These are phyloP conservation scores for Gaultheria prostrata DNA, from an alignment of 148 eudicot species.

Conservation along the genomic window DNA sequence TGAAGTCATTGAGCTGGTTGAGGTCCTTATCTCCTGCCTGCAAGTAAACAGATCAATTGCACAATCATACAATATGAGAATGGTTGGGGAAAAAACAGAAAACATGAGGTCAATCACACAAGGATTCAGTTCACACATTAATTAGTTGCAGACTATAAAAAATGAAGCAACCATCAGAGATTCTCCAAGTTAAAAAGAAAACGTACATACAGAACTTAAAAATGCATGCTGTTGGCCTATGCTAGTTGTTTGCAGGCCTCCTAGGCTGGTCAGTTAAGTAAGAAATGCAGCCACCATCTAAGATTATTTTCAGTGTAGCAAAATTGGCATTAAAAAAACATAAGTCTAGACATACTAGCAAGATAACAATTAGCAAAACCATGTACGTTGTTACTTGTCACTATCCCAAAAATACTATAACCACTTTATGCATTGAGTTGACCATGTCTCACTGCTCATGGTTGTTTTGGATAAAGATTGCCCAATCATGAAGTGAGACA, in stretches of 20 bases:
- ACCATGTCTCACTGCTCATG: no score
- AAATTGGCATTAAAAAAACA: not conserved
- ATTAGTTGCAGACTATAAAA: not conserved
- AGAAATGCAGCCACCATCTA: not conserved
- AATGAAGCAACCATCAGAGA: not conserved
- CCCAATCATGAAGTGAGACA: no score
- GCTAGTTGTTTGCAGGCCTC: not conserved
- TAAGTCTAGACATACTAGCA: no score
- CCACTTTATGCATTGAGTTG: no score
- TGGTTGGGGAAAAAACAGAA: not conserved
- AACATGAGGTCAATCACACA: not conserved
- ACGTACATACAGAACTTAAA: not conserved
- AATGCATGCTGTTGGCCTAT: not conserved
- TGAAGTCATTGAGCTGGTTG: constrained; percentile 98
- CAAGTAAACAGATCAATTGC: constrained; percentile 2
- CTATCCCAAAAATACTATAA: not conserved
- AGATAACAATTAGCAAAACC: no score
- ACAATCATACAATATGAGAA: not conserved
- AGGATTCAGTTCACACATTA: not conserved
- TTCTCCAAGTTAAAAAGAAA: not conserved
- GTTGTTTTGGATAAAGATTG: no score
- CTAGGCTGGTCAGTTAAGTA: not conserved
- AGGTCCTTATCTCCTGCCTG: constrained; percentile 88
- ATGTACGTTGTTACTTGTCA: no score
- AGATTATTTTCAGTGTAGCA: not conserved